These are phyloP conservation scores for Blastocystis sp. DNA, from an alignment of 352 stramenopile species.

Conservation along the genomic window DNA sequence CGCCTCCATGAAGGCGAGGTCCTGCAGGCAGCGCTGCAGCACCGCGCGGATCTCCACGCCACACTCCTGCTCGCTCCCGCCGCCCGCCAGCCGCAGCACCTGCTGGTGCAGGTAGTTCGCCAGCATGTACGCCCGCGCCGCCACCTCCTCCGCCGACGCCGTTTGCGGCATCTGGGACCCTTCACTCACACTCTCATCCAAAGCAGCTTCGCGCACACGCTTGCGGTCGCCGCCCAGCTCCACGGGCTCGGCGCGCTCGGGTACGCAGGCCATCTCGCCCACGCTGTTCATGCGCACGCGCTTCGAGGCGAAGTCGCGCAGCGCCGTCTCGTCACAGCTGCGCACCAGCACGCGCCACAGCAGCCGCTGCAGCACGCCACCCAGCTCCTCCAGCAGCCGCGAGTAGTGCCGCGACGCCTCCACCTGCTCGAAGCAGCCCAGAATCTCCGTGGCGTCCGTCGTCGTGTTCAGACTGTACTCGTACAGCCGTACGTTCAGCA, in stretches of 20 bases:
- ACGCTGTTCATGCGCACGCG: slow-evolving; percentile 62
- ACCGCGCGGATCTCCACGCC: slow-evolving; percentile 45
- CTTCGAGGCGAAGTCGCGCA: slow-evolving; percentile 26
- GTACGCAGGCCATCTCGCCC: slow-evolving; percentile 1
- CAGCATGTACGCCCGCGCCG: background rate
- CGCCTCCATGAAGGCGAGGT: background rate
- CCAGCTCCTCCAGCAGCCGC: slow-evolving; percentile 72
- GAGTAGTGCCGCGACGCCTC: slow-evolving; percentile 82
- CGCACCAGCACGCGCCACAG: slow-evolving; percentile 34
- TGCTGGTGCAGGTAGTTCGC: slow-evolving; percentile 36
- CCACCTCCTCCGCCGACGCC: background rate
- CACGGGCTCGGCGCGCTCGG: background rate
- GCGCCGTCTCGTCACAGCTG: background rate
- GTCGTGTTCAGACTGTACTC: slow-evolving; percentile 92
- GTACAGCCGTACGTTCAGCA: slow-evolving; percentile 75
- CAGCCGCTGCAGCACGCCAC: background rate
- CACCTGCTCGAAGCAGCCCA: slow-evolving; percentile 98
- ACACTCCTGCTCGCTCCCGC: slow-evolving; percentile 31
- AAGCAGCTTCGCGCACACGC: background rate
- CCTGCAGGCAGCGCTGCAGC: background rate
- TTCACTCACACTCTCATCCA: too few species aligned
- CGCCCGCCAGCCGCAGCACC: background rate
- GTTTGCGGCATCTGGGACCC: background rate
- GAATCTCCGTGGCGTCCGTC: slow-evolving; percentile 95
- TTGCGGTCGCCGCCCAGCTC: background rate